phyloP scores from a whole-genome alignment of 2,329 filamentous ascomycete species.

The Dactylellina parvicollis region DNA sequence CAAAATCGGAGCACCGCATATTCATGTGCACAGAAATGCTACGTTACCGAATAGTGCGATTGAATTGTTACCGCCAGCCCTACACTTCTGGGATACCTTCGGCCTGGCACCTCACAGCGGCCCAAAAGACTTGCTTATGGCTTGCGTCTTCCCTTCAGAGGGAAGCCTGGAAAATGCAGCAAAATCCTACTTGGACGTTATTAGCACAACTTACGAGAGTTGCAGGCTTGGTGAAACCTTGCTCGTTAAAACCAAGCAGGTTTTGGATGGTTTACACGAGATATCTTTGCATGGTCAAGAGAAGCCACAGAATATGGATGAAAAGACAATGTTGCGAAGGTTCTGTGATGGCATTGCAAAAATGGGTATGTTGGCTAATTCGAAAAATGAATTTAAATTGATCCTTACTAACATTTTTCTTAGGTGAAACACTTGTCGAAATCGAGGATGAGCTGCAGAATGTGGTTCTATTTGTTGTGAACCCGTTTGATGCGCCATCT shows the following conservation, averaged over 20 bases:
- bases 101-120: conserved; percentile 77
- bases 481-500: conserved; percentile 71
- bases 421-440: conserved; percentile 58
- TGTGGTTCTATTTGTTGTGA: conserved; percentile 80
- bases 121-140: conserved; percentile 74
- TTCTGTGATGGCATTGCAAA: conserved; percentile 55
- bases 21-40: conserved; percentile 69
- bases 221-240: conserved; percentile 56
- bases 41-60: conserved; percentile 72
- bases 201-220: conserved; percentile 71
- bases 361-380: conserved; percentile 58
- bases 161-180: conserved; percentile 72
- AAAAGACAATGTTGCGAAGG: conserved; percentile 44
- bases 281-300: conserved; percentile 49
- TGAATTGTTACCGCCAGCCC: conserved; percentile 77
- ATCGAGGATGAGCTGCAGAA: conserved; percentile 64
- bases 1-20: conserved; percentile 73
- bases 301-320: conserved; percentile 41
- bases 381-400: conserved; percentile 61
- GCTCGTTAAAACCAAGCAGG: conserved; percentile 61
- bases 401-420: conserved; percentile 60
- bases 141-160: conserved; percentile 76
- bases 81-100: conserved; percentile 83
- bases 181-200: conserved; percentile 72
- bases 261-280: conserved; percentile 62